These are phyloP conservation scores for Eucalyptus polybractea DNA, from an alignment of 345 rosid species.

Conservation along the genomic window DNA sequence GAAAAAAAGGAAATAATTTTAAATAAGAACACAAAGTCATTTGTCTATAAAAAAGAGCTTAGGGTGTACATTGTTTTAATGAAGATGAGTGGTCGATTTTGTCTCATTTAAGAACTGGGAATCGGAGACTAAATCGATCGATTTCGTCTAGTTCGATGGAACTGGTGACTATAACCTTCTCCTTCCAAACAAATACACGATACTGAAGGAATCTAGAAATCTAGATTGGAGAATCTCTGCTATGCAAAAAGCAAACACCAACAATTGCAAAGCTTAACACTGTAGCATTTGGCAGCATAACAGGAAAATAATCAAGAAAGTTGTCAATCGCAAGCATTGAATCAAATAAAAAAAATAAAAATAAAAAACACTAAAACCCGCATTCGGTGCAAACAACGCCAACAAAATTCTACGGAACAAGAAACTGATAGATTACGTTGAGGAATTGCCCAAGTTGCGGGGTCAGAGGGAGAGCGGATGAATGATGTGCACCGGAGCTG, in stretches of 20 bases:
- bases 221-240: background rate
- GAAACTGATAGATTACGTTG: background rate
- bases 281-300: background rate
- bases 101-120: accelerated
- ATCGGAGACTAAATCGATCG: no score
- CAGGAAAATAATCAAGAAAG: background rate
- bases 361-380: accelerated
- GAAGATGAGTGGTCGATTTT: no score
- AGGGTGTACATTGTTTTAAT: no score
- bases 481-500: no score
- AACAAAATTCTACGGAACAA: background rate
- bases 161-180: background rate
- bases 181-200: background rate
- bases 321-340: accelerated
- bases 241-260: background rate
- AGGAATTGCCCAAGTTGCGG: background rate
- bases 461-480: no score
- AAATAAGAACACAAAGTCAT: no score
- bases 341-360: no score
- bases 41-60: no score
- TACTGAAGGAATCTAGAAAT: accelerated
- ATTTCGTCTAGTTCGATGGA: no score
- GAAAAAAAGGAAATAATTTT: no score
- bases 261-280: background rate
- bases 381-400: background rate